Evolutionary conservation across 2,329 filamentous ascomycete species (phyloP).

Genomic region (Magnaporthiopsis poae): DNA sequence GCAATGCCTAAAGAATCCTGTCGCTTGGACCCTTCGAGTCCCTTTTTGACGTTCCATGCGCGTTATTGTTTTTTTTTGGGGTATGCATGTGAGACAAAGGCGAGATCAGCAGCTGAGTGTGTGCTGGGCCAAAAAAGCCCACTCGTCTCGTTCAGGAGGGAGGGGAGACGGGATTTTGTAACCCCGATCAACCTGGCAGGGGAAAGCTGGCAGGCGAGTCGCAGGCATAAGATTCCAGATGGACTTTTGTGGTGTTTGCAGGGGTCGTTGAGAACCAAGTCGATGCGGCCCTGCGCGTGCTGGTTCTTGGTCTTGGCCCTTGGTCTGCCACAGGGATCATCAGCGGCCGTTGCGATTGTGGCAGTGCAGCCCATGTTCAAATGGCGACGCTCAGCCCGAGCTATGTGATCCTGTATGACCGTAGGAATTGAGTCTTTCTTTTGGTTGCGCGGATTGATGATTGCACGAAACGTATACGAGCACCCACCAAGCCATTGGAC

Average conservation of each 20-base stretch:
- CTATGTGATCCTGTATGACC: not conserved
- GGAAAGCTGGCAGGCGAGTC: not conserved
- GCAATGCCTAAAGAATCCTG: not conserved
- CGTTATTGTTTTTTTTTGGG: not conserved
- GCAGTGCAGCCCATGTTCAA: not conserved
- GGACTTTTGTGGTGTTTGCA: not conserved
- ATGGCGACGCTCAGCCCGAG: not conserved
- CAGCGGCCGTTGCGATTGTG: not conserved
- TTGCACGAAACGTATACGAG: too few relatives aligned
- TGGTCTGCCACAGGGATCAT: not conserved
- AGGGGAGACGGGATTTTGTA: not conserved
- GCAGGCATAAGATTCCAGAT: not conserved
- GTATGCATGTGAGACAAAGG: too few relatives aligned
- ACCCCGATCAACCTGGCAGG: not conserved
- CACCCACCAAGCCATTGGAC: too few relatives aligned
- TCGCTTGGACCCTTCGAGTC: not conserved
- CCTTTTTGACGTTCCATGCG: not conserved
- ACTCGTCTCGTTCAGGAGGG: not conserved
- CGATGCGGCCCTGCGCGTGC: not conserved
- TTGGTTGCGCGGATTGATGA: too few relatives aligned
- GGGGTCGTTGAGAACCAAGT: not conserved
- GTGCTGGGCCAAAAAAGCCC: too few relatives aligned
- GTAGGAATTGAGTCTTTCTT: too few relatives aligned
- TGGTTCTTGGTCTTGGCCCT: not conserved
- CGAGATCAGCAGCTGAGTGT: not conserved